Base-by-base conservation (phyloP, 176 grass and related monocot genomes). In the Ensete ventricosum region DNA sequence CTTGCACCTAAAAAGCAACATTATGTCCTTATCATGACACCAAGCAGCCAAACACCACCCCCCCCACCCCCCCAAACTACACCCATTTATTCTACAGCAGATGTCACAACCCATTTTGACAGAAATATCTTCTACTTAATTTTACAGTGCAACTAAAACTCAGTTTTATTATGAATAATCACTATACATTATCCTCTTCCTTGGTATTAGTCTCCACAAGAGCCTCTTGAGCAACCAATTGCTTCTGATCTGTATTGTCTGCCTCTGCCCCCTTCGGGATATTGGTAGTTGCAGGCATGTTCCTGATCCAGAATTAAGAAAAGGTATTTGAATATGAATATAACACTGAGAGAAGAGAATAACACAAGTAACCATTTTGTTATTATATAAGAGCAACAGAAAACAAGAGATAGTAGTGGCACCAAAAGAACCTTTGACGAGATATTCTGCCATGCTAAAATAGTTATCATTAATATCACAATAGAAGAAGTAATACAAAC, bases 121-220 rank as follows among this genome's bases (percentile, higher is more conserved):
- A 50, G 14, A 69, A 69, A n/a, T 50, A 27, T 27, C 3, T 16
- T 55, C 7, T 21, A 52, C 52, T 55, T 9, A 9, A 17, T 20
- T 52, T 71, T 52, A 71, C 52, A 20, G 1, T 62, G 57, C 57
- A 62, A 17, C 9, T n/a, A 17, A n/a, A n/a, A 62, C 7, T 62
- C 14, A 17, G 20, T n/a, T 14, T 17, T 17, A 1, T 54, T 26
- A 14, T 8, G 22, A 16, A 55, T 12, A 73, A 25, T 13, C 25
- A 53, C 14, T 11, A 26, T 73, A 73, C 74, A 51, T 76, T 76
- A 63, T 76, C 58, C 43, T 76, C 74, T 64, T 76, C 74, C 1
- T 76, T 58, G n/a, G 58, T 27, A 14, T 19, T 13, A 10, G 62
- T 63, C 48, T 64, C 57, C 9, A 6, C 74, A 64, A 10, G 48